These are phyloP conservation scores for Xylaria sp. DNA, from an alignment of 2,329 filamentous ascomycete species.

Conservation along the genomic window DNA sequence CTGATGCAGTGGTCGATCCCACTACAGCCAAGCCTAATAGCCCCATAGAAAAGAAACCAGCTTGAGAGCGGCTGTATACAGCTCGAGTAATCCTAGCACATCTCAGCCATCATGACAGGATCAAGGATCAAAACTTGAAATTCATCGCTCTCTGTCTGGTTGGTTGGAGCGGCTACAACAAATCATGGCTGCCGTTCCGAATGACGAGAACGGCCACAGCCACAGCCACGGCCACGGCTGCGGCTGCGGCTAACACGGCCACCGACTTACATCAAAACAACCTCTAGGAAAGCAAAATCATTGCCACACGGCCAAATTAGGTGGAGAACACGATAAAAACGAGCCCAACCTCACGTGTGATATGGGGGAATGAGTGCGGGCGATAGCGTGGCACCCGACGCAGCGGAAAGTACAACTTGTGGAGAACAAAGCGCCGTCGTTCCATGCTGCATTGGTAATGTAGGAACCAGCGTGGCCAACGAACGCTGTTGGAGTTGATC, in stretches of 20 bases:
- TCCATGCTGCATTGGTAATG: background rate
- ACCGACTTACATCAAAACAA: background rate
- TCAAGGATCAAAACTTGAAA: background rate
- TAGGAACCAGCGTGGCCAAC: background rate
- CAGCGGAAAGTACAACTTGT: background rate
- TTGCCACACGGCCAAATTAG: background rate
- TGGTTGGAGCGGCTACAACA: conserved; percentile 1
- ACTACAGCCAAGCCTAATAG: background rate
- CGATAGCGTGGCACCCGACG: background rate
- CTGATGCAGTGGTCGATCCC: background rate
- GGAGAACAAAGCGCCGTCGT: background rate
- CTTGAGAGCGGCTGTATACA: background rate
- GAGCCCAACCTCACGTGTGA: background rate
- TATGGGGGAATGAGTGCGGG: background rate
- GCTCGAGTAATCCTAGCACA: background rate
- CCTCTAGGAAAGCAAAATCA: background rate
- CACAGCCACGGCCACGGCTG: background rate
- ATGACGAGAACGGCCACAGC: background rate
- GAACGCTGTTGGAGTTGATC: background rate
- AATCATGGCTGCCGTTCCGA: background rate
- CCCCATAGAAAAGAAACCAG: background rate
- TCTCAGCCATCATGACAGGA: background rate
- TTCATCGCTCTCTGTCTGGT: background rate
- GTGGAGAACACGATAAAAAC: background rate
- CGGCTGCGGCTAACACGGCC: background rate